Evolutionary conservation across 805 yeast genomes (phyloP).

Genomic region (Wickerhamomyces queroliae): DNA sequence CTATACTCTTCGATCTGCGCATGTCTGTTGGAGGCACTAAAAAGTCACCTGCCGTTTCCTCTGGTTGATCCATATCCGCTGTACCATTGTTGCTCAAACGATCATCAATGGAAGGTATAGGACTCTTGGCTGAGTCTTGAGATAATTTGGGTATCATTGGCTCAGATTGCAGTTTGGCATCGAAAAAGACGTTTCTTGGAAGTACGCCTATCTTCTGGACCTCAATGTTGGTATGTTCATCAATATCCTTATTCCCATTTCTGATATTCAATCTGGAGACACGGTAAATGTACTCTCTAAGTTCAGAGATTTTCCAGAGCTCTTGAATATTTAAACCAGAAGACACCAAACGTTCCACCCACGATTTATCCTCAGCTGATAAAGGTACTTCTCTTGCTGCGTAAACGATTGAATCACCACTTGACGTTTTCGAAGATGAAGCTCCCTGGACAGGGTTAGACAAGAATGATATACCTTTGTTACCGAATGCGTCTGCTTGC

Average conservation of each 20-base stretch:
- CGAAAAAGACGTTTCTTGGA: conserved; percentile 50
- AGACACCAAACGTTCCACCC: conserved; percentile 66
- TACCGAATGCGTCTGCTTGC: conserved; percentile 40
- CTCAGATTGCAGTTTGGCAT: conserved; percentile 21
- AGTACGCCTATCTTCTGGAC: conserved; percentile 30
- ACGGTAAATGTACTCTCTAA: conserved; percentile 62
- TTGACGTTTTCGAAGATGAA: conserved; percentile 10
- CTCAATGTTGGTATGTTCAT: conserved; percentile 15
- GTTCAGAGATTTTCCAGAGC: conserved; percentile 74
- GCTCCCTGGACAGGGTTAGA: conserved; percentile 14
- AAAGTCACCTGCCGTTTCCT: not conserved
- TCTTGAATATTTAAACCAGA: conserved; percentile 73
- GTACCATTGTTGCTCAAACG: conserved; percentile 1
- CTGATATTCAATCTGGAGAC: conserved; percentile 42
- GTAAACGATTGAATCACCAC: conserved; percentile 26
- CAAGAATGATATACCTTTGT: conserved; percentile 29
- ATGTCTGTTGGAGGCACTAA: not conserved
- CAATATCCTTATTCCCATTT: conserved; percentile 9
- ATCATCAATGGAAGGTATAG: conserved; percentile 4
- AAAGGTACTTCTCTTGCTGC: conserved; percentile 43
- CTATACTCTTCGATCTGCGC: not conserved
- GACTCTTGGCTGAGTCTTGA: not conserved
- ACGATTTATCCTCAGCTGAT: conserved; percentile 59
- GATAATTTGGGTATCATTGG: not conserved
- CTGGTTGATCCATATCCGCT: not conserved